Evolutionary conservation across 768 basidiomycete genomes (phyloP).

Genomic region (Russula abietina): DNA sequence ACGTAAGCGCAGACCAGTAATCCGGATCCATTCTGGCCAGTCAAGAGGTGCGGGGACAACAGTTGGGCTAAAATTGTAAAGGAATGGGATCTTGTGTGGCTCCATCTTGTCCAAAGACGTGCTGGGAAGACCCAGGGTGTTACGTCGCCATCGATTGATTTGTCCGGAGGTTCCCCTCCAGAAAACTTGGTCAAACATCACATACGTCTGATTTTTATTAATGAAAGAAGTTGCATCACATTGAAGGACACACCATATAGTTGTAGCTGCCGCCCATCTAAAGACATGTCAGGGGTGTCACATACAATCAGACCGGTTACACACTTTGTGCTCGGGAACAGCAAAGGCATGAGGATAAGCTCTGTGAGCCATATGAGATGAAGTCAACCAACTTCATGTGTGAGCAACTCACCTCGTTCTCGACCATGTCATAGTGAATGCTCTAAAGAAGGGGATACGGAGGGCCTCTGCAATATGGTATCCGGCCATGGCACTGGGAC

Average conservation of each 20-base stretch:
- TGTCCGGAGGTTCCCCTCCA: conserved; percentile 94
- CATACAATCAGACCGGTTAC: conserved; percentile 13
- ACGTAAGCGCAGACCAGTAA: conserved; percentile 53
- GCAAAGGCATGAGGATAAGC: conserved; percentile 98
- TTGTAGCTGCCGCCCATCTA: conserved; percentile 97
- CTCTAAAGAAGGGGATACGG: conserved; percentile 87
- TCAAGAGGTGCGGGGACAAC: conserved; percentile 91
- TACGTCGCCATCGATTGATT: conserved; percentile 88
- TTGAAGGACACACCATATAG: conserved; percentile 68
- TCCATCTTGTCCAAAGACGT: conserved; percentile 95
- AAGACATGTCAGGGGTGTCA: conserved; percentile 6
- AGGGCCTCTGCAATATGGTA: conserved; percentile 96
- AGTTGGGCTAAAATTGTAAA: conserved; percentile 93
- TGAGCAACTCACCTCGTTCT: conserved; percentile 59
- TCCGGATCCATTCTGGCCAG: conserved; percentile 98
- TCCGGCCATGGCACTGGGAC: conserved; percentile 95
- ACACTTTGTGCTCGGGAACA: conserved; percentile 89
- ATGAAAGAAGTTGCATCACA: conserved; percentile 11
- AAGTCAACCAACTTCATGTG: background rate
- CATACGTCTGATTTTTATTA: conserved; percentile 58
- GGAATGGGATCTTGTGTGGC: conserved; percentile 93
- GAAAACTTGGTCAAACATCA: conserved; percentile 97
- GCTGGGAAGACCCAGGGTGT: conserved; percentile 63
- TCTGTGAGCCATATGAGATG: conserved; percentile 35
- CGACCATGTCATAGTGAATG: conserved; percentile 98